phyloP scores from a whole-genome alignment of 306 rosid genomes.

The Psophocarpus tetragonolobus region DNA sequence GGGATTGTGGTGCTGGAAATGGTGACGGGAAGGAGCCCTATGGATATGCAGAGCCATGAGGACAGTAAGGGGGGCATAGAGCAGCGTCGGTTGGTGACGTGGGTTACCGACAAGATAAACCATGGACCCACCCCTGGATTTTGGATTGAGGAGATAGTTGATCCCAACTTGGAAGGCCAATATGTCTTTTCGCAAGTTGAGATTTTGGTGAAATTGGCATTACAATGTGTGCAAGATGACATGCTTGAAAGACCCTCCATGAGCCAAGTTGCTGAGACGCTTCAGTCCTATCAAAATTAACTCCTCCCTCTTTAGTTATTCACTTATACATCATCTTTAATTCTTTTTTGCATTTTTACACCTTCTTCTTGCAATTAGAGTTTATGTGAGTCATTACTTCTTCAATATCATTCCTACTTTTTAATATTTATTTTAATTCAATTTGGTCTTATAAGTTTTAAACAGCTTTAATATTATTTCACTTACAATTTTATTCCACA shows the following conservation, averaged over 20 bases:
- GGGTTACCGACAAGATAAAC: conserved; percentile 43
- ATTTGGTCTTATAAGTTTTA: too few species aligned
- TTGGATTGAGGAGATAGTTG: conserved; percentile 51
- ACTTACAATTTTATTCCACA: too few species aligned
- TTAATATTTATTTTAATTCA: too few species aligned
- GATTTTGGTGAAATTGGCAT: conserved; percentile 46
- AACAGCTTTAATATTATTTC: too few species aligned
- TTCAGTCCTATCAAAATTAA: conserved; percentile 22
- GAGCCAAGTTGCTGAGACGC: conserved; percentile 63
- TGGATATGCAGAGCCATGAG: conserved; percentile 12
- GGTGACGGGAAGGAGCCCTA: conserved; percentile 57
- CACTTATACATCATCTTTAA: too few species aligned
- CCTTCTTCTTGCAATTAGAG: too few species aligned
- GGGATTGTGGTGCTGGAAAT: conserved; percentile 70
- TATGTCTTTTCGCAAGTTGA: conserved; percentile 38
- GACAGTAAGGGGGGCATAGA: conserved; percentile 30
- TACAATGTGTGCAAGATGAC: conserved; percentile 60
- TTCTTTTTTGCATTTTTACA: too few species aligned
- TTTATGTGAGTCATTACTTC: too few species aligned
- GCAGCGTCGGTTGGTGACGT: conserved; percentile 41
- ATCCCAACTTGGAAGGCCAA: conserved; percentile 41
- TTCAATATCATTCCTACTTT: too few species aligned
- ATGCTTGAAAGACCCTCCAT: conserved; percentile 60
- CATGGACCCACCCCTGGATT: background rate
- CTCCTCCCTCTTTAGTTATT: background rate